Evolutionary conservation across 176 grass and related monocot genomes (phyloP), one percentile per base, ranked within the genome.

Genomic region (Puya raimondii): DNA sequence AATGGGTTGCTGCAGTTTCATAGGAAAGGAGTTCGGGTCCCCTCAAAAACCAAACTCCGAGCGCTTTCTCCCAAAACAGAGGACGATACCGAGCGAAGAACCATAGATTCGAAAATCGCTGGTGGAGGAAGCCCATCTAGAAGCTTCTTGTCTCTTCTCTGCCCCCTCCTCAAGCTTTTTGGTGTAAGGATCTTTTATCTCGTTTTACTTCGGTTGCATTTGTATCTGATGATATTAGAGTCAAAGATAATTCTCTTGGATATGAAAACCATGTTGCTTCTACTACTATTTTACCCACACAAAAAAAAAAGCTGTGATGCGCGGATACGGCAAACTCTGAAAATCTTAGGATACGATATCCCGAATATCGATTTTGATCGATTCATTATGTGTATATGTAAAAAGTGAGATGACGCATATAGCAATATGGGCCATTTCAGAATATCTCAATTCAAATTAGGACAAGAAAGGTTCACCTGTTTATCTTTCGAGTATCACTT

Each of bases 151-250:
- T 96, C 93, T 3, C 57, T 89, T 23, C 84, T 96, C 26, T 96
- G 93, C 51, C 92, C 86, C 48, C 93, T 97, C 56, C 86, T 97
- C 69, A 97, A 85, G 50, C 74, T 97, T 51, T 67, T 97, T 10
- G 86, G 86, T 48, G 89, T 97, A 97, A 82, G 51, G 54, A 68
- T 13, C 17, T 23, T 11, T 52, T 17, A 7, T 0, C 6, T 16
- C 27, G 8, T 50, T 48, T 20, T 18, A 12, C 14, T 18, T 66
- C 53, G 15, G 33, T 75, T 4, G 1, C 47, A 47, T 76, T 48
- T 20, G 7, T 27, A 4, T 50, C 2, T 14, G 11, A 26, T 18
- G 17, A 8, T 50, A 1, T 22, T 20, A 69, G 27, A 0, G 27
- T 49, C 61, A 47, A 2, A 51, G 11, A 17, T 11, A 18, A 48